Percentiles rank a stretch among this genome's conserved stretches.
Conservation (phyloP, 2,329 filamentous ascomycete species). For the Fusarium sp. region DNA sequence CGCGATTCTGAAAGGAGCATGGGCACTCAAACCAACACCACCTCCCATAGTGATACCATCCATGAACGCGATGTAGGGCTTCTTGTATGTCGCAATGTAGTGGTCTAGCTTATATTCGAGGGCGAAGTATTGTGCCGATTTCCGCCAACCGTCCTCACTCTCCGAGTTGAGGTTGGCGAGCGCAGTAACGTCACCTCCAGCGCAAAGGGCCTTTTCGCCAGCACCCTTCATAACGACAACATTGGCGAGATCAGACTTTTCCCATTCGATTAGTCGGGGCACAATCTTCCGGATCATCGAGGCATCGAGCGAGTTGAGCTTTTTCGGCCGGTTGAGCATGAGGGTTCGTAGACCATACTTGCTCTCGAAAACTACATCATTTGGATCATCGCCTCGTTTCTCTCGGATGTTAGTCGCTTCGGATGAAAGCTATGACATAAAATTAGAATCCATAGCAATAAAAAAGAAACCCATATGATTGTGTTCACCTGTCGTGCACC, state of each 20-base stretch:
- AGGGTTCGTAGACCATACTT: slow-evolving; percentile 90
- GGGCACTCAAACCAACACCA: slow-evolving; percentile 91
- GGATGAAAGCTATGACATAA: slow-evolving; percentile 46
- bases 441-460: slow-evolving; percentile 3
- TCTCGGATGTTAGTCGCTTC: slow-evolving; percentile 59
- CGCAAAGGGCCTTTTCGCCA: slow-evolving; percentile 86
- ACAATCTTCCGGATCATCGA: slow-evolving; percentile 97
- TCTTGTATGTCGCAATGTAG: slow-evolving; percentile 89
- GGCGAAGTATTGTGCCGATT: slow-evolving; percentile 86
- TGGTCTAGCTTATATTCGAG: slow-evolving; percentile 98
- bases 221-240: slow-evolving; percentile 91
- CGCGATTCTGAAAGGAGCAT: slow-evolving; percentile 95
- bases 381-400: slow-evolving; percentile 74
- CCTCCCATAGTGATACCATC: slow-evolving; percentile 99
- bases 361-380: slow-evolving; percentile 93
- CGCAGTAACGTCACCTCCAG: slow-evolving; percentile 87
- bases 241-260: slow-evolving; percentile 93
- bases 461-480: not conserved
- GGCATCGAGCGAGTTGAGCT: slow-evolving; percentile 90
- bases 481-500: slow-evolving; percentile 46
- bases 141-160: slow-evolving; percentile 74
- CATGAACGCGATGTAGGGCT: slow-evolving; percentile 95
- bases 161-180: slow-evolving; percentile 79
- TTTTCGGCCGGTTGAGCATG: slow-evolving; percentile 91
- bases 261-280: slow-evolving; percentile 90